These are phyloP conservation scores for Macaranga tanarius DNA, from an alignment of 441 rosid genomes.

Conservation along the genomic window DNA sequence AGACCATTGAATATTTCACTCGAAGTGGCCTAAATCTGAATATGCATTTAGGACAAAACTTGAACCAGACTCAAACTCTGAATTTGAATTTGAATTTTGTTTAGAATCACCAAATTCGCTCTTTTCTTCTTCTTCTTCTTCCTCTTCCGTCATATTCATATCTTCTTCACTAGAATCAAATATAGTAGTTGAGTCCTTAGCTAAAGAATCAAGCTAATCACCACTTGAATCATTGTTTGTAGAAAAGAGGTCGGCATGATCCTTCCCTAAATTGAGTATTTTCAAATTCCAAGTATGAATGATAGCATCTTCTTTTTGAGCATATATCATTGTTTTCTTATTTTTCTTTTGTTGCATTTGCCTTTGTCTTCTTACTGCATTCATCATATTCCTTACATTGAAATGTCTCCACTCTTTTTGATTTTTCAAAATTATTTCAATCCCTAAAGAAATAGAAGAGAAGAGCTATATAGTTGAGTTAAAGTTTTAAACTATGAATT, in stretches of 20 bases:
- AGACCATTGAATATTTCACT: no score
- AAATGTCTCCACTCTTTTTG: conserved; percentile 92
- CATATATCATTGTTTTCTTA: conserved; percentile 79
- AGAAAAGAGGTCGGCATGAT: conserved; percentile 39
- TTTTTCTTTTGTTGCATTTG: conserved; percentile 64
- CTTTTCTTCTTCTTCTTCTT: conserved; percentile 35
- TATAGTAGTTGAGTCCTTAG: conserved; percentile 50
- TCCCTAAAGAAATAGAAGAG: conserved; percentile 75
- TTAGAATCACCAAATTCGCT: conserved; percentile 9
- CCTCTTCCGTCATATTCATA: conserved; percentile 39
- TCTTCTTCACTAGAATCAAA: conserved; percentile 54
- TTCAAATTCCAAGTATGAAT: conserved; percentile 92
- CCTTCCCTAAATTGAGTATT: conserved; percentile 65
- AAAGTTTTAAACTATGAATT: no score
- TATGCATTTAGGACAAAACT: not conserved
- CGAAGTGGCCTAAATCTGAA: not conserved
- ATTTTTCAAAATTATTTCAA: conserved; percentile 94
- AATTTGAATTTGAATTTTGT: conserved; percentile 3
- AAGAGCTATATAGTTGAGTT: no score
- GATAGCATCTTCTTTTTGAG: conserved; percentile 93
- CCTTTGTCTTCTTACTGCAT: conserved; percentile 83
- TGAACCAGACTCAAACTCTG: not conserved
- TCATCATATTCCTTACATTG: conserved; percentile 94
- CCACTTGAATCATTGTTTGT: conserved; percentile 33
- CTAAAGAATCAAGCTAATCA: conserved; percentile 39